These are phyloP conservation scores for Daldinia sp. DNA, from an alignment of 2,329 filamentous ascomycete genomes.

Conservation along the genomic window DNA sequence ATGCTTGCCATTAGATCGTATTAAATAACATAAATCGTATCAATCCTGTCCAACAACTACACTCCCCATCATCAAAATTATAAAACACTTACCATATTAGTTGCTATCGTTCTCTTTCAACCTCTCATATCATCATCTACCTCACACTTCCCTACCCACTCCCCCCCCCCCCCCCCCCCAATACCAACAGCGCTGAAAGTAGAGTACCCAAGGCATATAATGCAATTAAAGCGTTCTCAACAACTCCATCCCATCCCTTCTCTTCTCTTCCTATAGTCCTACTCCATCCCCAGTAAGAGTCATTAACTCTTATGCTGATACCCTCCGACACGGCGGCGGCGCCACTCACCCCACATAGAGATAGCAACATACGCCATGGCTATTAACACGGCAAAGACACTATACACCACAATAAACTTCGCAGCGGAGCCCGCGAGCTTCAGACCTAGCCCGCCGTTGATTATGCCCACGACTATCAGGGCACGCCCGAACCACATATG, in stretches of 20 bases:
- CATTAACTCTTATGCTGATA: constrained; percentile 26
- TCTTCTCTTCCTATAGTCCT: too few relatives aligned
- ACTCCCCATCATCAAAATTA: not conserved
- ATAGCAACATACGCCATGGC: constrained; percentile 57
- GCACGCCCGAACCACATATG: constrained; percentile 74
- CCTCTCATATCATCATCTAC: too few relatives aligned
- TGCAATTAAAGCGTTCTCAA: not conserved
- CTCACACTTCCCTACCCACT: not conserved
- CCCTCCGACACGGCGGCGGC: not conserved
- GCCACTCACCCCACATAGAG: constrained; percentile 38
- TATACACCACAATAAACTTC: constrained; percentile 65
- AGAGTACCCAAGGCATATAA: not conserved
- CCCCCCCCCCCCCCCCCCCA: too few relatives aligned
- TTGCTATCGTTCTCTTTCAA: not conserved
- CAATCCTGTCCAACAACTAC: not conserved
- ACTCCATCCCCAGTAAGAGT: not conserved
- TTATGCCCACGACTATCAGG: constrained; percentile 68
- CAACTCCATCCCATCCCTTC: not conserved
- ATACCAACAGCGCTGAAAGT: not conserved
- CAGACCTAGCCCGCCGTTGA: constrained; percentile 74
- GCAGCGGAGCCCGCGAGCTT: constrained; percentile 58
- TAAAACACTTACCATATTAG: not conserved
- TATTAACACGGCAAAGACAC: constrained; percentile 65
- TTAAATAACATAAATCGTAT: not conserved
- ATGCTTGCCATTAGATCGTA: not conserved